phyloP scores from a whole-genome alignment of 2,329 filamentous ascomycete genomes.

The Rhynchosporium agropyri region DNA sequence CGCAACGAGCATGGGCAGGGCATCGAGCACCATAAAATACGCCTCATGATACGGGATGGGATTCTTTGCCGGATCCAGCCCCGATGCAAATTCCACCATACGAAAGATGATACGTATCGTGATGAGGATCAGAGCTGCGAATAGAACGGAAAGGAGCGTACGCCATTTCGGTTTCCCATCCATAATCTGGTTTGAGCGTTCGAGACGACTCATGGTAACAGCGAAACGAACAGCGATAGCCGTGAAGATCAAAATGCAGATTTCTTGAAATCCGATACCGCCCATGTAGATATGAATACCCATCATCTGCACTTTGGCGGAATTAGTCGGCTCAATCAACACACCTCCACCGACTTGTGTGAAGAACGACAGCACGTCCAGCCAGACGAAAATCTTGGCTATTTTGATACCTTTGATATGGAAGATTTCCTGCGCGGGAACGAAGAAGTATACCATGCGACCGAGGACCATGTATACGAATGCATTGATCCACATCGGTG shows the following conservation, averaged over 20 bases:
- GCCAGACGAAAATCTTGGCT: constrained; percentile 51
- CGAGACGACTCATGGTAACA: constrained; percentile 42
- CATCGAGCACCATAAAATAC: constrained; percentile 56
- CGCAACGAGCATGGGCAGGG: constrained; percentile 57
- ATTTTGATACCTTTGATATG: constrained; percentile 44
- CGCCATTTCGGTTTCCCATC: constrained; percentile 39
- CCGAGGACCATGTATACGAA: constrained; percentile 43
- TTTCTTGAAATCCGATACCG: constrained; percentile 54
- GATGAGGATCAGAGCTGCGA: constrained; percentile 47
- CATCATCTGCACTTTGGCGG: constrained; percentile 39
- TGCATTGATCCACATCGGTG: constrained; percentile 43
- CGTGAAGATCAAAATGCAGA: constrained; percentile 53
- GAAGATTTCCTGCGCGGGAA: constrained; percentile 45
- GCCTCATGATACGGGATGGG: constrained; percentile 52
- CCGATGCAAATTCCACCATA: constrained; percentile 57
- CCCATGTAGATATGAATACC: constrained; percentile 54
- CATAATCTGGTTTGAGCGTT: constrained; percentile 37
- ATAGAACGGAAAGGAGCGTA: constrained; percentile 45
- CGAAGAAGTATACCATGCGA: constrained; percentile 42
- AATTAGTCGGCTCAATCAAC: constrained; percentile 41
- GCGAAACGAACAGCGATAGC: constrained; percentile 47
- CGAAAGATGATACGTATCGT: constrained; percentile 62
- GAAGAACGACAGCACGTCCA: constrained; percentile 52
- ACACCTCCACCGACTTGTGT: constrained; percentile 48
- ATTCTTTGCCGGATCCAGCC: constrained; percentile 49